Base-by-base conservation (phyloP, 352 stramenopile species). In the Phytophthora syringae region DNA sequence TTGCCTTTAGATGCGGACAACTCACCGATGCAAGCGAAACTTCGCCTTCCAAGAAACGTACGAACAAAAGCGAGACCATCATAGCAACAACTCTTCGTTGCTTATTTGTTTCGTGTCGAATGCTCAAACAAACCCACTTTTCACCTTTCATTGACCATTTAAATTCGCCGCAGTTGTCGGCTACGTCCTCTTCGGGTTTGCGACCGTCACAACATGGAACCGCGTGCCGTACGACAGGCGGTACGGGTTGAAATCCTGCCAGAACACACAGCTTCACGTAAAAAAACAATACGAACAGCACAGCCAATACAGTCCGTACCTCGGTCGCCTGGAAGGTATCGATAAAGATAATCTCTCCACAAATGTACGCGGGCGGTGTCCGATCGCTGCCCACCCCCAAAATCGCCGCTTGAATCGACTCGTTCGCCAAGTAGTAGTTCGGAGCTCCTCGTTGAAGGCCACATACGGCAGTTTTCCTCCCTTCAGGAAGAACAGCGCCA, bases 291-390 rank as follows among this genome's bases (percentile, higher is more conserved):
- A 10, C 9, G 5, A 32, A 32, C 21, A 73, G 42, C 50, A 44
- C 13, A 68, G 15, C 27, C 40, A 7, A 5, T 7, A 20, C 34
- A 51, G 16, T 20, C 36, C 74, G 21, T 76, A 91, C 85, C 82
- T 93, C 85, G 1, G 81, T 91, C 24, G 85, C 85, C 66, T 92
- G 83, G 58, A 92, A 92, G 34, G 83, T 84, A 63, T 92, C 85
- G 36, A 94, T 94, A 49, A 94, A 91, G 62, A 93, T 93, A 64
- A 93, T 92, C 45, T 93, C 83, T 24, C 85, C 85, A 49, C 78
- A 84, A 32, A 94, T 91, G 68, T 94, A 94, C 13, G 83, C 82
- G 20, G 85, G 85, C 7, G 80, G 78, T 21, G 81, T 79, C 20
- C 75, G 84, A 58, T 91, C 82, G 32, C 56, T 76, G n/a, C 72